Percentiles rank a stretch among this genome's conserved stretches.
phyloP scores from a whole-genome alignment of 768 basidiomycete species.

The Suillus luteus region DNA sequence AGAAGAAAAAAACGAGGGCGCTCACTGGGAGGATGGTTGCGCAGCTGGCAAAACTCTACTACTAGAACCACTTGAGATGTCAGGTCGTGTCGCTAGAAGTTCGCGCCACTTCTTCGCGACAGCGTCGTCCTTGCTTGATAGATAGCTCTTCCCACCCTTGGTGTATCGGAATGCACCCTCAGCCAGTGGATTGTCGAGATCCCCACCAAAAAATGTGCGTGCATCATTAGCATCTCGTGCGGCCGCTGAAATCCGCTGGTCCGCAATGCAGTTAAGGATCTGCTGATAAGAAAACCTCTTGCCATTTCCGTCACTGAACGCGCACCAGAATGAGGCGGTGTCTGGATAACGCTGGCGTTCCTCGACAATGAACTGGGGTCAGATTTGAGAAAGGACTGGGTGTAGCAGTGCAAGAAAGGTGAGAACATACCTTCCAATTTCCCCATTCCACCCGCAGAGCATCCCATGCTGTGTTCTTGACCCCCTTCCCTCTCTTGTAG shows the following conservation, averaged over 20 bases:
- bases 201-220: slow-evolving; percentile 14
- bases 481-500: too few relatives aligned
- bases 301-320: slow-evolving; percentile 15
- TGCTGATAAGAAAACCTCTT: slow-evolving; percentile 12
- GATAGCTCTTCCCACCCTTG: slow-evolving; percentile 8
- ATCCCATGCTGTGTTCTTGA: too few relatives aligned
- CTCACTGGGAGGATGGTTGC: too few relatives aligned
- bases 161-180: slow-evolving; percentile 15
- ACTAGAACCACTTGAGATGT: background rate
- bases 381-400: too few relatives aligned
- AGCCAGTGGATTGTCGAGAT: slow-evolving; percentile 11
- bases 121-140: slow-evolving; percentile 15
- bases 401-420: too few relatives aligned
- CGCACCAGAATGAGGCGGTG: slow-evolving; percentile 17
- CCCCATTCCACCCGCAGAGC: too few relatives aligned
- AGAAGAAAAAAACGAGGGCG: too few relatives aligned
- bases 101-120: slow-evolving; percentile 16
- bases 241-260: background rate
- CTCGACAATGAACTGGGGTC: slow-evolving; percentile 9
- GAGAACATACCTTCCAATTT: too few relatives aligned
- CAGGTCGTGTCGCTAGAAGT: background rate
- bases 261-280: slow-evolving; percentile 14
- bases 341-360: slow-evolving; percentile 12
- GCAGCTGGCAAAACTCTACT: too few relatives aligned
- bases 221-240: slow-evolving; percentile 16